Evolutionary conservation across 2,329 filamentous ascomycete species (phyloP).

Genomic region (Coleophoma cylindrospora): DNA sequence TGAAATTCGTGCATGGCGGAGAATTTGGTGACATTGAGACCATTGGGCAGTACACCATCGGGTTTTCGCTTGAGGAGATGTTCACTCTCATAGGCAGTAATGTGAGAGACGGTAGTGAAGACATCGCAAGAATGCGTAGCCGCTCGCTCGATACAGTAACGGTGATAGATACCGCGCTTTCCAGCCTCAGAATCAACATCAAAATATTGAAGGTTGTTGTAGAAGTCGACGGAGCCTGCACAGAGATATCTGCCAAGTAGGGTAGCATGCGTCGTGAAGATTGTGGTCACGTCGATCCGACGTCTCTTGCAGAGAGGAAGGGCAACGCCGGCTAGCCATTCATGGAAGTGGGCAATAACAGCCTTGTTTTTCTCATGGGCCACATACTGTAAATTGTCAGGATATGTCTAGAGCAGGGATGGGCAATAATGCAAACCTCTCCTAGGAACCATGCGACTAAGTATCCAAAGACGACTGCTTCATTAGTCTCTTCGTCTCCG

Average conservation of each 20-base stretch:
- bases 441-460: constrained; percentile 96
- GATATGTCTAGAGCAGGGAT: background rate
- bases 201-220: constrained; percentile 97
- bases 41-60: constrained; percentile 92
- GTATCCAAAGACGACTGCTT: constrained; percentile 96
- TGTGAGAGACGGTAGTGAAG: constrained; percentile 97
- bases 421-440: constrained; percentile 57
- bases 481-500: constrained; percentile 91
- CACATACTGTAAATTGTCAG: constrained; percentile 62
- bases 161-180: constrained; percentile 96
- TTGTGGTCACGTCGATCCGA: constrained; percentile 93
- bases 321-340: constrained; percentile 94
- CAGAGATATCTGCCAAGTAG: constrained; percentile 93
- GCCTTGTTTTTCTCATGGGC: constrained; percentile 87
- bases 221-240: constrained; percentile 96
- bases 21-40: constrained; percentile 97
- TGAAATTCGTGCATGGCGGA: constrained; percentile 98
- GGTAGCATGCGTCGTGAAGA: constrained; percentile 97
- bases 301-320: constrained; percentile 89
- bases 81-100: constrained; percentile 97
- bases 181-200: constrained; percentile 95
- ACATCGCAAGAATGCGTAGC: constrained; percentile 91
- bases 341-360: constrained; percentile 97
- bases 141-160: constrained; percentile 95
- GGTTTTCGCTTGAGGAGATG: constrained; percentile 96